Base-by-base conservation (phyloP, 345 rosid species). In the Combretum micranthum region DNA sequence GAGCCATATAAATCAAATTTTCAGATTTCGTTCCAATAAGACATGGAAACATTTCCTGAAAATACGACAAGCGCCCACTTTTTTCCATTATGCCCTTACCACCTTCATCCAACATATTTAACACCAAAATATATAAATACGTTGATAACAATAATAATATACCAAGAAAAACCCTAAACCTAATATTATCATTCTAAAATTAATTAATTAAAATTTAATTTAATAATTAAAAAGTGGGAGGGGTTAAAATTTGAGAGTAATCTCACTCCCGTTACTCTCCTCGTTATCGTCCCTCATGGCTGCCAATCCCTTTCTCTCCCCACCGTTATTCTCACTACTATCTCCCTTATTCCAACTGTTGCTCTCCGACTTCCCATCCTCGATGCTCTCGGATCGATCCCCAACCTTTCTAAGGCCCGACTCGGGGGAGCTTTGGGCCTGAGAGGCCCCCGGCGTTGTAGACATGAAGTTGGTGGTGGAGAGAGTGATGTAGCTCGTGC, bases 231-330 rank as follows among this genome's bases (percentile, higher is more conserved):
- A 17, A 7, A 48, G 50, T n/a, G n/a, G n/a, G n/a, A n/a, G n/a
- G 66, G 21, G 42, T 50, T 73, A 83, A 79, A 89, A 85, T 65
- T 87, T 89, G 74, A 93, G 97, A 55, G 89, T 80, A 64, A 87
- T 89, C 74, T 87, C 96, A 60, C 95, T 89, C 49, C 88, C 97
- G 51, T 93, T 85, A 64, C 87, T 79, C 63, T 80, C 88, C 37
- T 83, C 97, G 9, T 83, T 76, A 14, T 89, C 94, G 52, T 85
- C 94, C 44, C 84, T 82, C 47, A 85, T 55, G 12, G 89, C 82
- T 53, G 82, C 80, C 63, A 82, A 64, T 13, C 96, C 89, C 72
- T 69, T 85, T 45, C 86, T 73, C 65, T 80, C 95, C 14, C 66
- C 84, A 0, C 75, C 69, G 10, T 61, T 77, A 43, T 83, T 77